Base-by-base conservation (phyloP, 1,139 yeast genomes). In the Candida frijolesensis region DNA sequence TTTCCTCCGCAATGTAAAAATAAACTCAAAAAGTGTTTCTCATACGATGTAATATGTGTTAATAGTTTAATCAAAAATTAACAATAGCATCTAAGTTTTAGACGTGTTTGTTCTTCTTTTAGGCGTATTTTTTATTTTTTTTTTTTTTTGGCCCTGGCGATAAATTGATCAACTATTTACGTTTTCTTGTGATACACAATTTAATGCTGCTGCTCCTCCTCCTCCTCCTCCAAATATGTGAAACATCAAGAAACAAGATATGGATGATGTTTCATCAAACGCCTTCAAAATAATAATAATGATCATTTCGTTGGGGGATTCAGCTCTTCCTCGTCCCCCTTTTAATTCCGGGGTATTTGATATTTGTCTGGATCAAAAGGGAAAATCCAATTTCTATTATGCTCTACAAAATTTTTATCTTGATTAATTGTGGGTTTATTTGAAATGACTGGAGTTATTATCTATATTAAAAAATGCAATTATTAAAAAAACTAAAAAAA, bases 101-200 rank as follows among this genome's bases (percentile, higher is more conserved):
- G 22, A 19, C 22, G 22, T 19, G 22, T 19, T 19, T 19, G 22
- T 19, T 19, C 22, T 19, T 19, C 4, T 19, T 19, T 19, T 19
- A 37, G 40, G 18, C 40, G 40, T 37, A 25, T 29, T 42, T 46
- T 25, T 41, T 29, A 16, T 19, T 33, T 7, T 16, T n/a, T 39
- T 30, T 38, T 39, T 16, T 32, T 39, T 40, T 45, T 37, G n/a
- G 18, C 19, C 12, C 32, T 9, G 15, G 12, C 22, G 12, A 15
- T n/a, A 29, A n/a, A 4, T 19, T 12, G 45, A 42, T 42, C 33
- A 16, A 34, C 45, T 42, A 32, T 42, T 42, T 42, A 42, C 45
- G 45, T 42, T 42, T 42, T 34, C 9, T 32, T 34, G 14, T 42
- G 45, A 42, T 42, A 42, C 45, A 30, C 29, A 41, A 10, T 19